These are phyloP conservation scores for Monosporascus ibericus DNA, from an alignment of 2,329 filamentous ascomycete genomes.

Conservation along the genomic window DNA sequence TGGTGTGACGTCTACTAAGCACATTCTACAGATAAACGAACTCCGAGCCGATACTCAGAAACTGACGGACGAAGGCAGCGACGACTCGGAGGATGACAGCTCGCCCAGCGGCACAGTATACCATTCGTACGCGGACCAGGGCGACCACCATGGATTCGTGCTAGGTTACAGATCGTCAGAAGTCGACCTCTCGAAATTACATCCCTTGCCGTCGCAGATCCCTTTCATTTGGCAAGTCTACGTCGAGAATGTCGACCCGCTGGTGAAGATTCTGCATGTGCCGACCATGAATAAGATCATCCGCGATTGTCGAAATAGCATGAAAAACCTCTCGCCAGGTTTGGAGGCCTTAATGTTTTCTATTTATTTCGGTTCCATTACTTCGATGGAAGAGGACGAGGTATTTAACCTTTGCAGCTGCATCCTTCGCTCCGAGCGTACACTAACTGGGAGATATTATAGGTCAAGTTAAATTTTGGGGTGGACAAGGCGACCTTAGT, in stretches of 20 bases:
- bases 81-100: constrained; percentile 56
- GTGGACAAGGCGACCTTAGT: constrained; percentile 38
- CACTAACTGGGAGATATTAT: constrained; percentile 9
- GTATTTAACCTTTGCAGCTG: constrained; percentile 28
- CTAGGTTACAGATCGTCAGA: constrained; percentile 67
- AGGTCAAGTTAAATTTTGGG: constrained; percentile 47
- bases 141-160: constrained; percentile 65
- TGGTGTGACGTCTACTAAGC: background rate
- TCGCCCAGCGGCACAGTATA: constrained; percentile 36
- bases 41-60: constrained; percentile 44
- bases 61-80: constrained; percentile 48
- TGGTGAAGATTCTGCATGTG: constrained; percentile 66
- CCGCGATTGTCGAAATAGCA: constrained; percentile 52
- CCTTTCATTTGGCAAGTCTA: constrained; percentile 64
- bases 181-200: constrained; percentile 58
- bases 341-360: constrained; percentile 60
- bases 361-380: constrained; percentile 53
- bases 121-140: constrained; percentile 20
- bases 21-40: constrained; percentile 15
- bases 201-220: constrained; percentile 61
- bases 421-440: background rate
- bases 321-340: constrained; percentile 49
- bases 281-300: constrained; percentile 59
- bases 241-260: constrained; percentile 66
- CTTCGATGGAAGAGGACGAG: constrained; percentile 54